phyloP scores from a whole-genome alignment of 1,139 yeast species.

The Suhomyces maxii region DNA sequence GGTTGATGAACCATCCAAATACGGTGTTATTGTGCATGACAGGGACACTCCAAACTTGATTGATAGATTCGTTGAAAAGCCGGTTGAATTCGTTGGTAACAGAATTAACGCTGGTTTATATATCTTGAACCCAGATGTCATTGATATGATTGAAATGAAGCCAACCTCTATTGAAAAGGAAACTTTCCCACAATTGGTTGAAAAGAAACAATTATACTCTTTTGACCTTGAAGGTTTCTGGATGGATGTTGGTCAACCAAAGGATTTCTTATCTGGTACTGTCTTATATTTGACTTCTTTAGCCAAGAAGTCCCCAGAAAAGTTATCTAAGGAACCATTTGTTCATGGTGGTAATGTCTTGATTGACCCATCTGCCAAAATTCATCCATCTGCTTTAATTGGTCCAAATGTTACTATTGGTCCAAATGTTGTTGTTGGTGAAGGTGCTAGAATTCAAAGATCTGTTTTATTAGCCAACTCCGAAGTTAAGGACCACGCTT shows the following conservation, averaged over 20 bases:
- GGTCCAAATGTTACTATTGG: constrained; percentile 99
- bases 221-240: constrained; percentile 99
- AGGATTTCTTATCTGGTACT: constrained; percentile 97
- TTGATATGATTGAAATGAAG: constrained; percentile 93
- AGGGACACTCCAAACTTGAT: constrained; percentile 89
- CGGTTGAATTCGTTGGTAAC: constrained; percentile 98
- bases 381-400: constrained; percentile 89
- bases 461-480: constrained; percentile 92
- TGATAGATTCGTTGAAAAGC: constrained; percentile 99
- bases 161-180: constrained; percentile 99
- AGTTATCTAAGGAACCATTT: constrained; percentile 64
- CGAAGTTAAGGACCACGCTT: constrained; percentile 93
- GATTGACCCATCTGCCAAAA: constrained; percentile 92
- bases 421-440: constrained; percentile 94
- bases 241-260: constrained; percentile 99
- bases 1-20: constrained; percentile 98
- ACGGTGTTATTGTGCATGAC: constrained; percentile 98
- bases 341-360: constrained; percentile 93
- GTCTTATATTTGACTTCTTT: constrained; percentile 86
- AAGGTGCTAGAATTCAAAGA: constrained; percentile 98
- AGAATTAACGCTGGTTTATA: constrained; percentile 97
- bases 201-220: constrained; percentile 84
- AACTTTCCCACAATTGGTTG: constrained; percentile 96
- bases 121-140: constrained; percentile 94
- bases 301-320: constrained; percentile 74